These are phyloP conservation scores for Vigna angularis DNA, from an alignment of 306 rosid species.

Conservation along the genomic window DNA sequence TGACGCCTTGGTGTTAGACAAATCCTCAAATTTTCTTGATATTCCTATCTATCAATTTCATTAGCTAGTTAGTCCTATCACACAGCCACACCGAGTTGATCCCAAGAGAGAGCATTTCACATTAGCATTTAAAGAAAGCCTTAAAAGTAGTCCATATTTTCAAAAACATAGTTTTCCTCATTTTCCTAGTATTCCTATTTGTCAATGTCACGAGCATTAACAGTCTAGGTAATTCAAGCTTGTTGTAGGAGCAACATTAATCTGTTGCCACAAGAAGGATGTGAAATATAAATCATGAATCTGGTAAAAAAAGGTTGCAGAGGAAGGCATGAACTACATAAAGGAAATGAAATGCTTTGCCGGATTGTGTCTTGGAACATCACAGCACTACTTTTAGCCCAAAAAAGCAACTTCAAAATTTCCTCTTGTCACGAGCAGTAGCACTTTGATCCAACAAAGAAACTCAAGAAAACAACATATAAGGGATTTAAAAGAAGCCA, in stretches of 20 bases:
- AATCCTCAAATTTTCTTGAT: background rate
- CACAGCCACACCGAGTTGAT: background rate
- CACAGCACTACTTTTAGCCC: background rate
- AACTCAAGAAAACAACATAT: slow-evolving; percentile 1
- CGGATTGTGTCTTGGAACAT: slow-evolving; percentile 13
- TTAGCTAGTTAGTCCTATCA: slow-evolving; percentile 31
- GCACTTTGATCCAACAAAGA: slow-evolving; percentile 29
- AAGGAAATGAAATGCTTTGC: slow-evolving; percentile 12
- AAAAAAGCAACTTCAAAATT: slow-evolving; percentile 6
- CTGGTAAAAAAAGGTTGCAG: background rate
- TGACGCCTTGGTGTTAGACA: background rate
- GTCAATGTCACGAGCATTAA: background rate
- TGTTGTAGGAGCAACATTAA: background rate
- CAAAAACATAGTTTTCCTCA: background rate
- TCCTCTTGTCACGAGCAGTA: slow-evolving; percentile 6
- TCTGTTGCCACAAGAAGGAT: background rate
- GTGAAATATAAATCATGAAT: slow-evolving; percentile 21
- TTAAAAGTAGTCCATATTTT: slow-evolving; percentile 9
- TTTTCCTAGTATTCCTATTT: slow-evolving; percentile 9
- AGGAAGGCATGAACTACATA: background rate
- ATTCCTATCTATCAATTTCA: background rate
- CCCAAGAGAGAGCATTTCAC: background rate
- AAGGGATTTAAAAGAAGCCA: background rate
- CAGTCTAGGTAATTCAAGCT: background rate
- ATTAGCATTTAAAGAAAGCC: slow-evolving; percentile 16